Percentiles rank a stretch among this genome's conserved stretches.
Conservation (phyloP, 1,284 basidiomycete genomes). For the Heterobasidion irregulare region DNA sequence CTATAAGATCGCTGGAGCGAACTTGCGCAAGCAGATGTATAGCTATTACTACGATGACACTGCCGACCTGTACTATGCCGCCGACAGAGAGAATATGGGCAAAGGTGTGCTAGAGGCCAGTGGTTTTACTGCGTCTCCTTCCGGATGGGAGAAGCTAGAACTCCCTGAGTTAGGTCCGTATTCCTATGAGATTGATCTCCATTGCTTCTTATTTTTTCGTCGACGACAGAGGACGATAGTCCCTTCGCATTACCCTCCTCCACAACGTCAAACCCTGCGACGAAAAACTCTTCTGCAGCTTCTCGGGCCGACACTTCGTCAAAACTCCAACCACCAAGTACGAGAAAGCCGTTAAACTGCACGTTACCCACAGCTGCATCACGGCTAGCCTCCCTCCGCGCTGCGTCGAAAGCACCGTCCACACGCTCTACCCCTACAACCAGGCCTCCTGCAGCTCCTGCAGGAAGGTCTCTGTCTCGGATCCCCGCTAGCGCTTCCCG, state of each 20-base stretch:
- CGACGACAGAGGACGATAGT: slow-evolving; percentile 6
- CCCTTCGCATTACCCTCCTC: slow-evolving; percentile 1
- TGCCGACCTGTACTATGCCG: slow-evolving; percentile 18
- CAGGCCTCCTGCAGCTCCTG: background rate
- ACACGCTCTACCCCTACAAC: background rate
- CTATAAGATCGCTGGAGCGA: slow-evolving; percentile 19
- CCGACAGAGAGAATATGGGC: slow-evolving; percentile 19
- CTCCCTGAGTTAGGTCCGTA: slow-evolving; percentile 19
- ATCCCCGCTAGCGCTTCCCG: background rate
- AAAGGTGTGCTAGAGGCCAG: slow-evolving; percentile 14
- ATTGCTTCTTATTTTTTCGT: background rate
- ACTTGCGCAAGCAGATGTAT: slow-evolving; percentile 18
- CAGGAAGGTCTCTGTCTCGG: too few relatives aligned
- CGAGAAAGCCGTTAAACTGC: background rate
- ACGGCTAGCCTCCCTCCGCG: background rate
- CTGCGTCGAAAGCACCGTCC: background rate
- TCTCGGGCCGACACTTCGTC: background rate
- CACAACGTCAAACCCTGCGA: background rate
- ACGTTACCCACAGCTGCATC: background rate
- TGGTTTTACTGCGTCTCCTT: slow-evolving; percentile 13
- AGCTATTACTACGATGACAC: slow-evolving; percentile 19
- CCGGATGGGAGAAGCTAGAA: slow-evolving; percentile 10
- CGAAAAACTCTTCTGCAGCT: background rate
- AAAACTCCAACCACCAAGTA: background rate
- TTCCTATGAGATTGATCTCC: background rate